phyloP scores from a whole-genome alignment of 192 early-diverging fungal genomes.

The Mortierella alpina region DNA sequence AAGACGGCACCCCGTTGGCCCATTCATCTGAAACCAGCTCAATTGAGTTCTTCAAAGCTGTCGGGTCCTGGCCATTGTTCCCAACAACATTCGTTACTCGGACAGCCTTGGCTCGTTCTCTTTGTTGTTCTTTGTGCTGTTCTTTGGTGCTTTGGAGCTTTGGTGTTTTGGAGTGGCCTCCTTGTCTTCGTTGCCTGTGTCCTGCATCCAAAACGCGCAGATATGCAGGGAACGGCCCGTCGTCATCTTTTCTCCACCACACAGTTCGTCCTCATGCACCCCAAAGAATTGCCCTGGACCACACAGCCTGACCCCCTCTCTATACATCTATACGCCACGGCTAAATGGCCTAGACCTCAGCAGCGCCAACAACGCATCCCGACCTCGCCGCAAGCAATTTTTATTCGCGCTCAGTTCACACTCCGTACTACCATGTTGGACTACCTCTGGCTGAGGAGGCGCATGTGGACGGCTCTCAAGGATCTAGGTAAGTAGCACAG shows the following conservation, averaged over 20 bases:
- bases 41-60: neutral
- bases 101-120: neutral
- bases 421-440: slow-evolving; percentile 37
- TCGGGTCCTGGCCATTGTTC: neutral
- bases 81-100: neutral
- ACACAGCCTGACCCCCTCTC: neutral
- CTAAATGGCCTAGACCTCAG: neutral
- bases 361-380: slow-evolving; percentile 6
- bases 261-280: neutral
- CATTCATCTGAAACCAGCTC: too few relatives aligned
- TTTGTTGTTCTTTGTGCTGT: slow-evolving; percentile 2
- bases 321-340: neutral
- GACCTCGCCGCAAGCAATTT: slow-evolving; percentile 10
- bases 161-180: slow-evolving; percentile 25
- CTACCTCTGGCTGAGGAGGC: slow-evolving; percentile 11
- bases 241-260: neutral
- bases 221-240: neutral
- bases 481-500: slow-evolving; percentile 3
- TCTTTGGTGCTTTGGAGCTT: slow-evolving; percentile 28
- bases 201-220: neutral
- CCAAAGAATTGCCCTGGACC: too few relatives aligned
- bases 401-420: slow-evolving; percentile 35
- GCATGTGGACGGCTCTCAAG: slow-evolving; percentile 11
- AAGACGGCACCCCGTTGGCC: too few relatives aligned
- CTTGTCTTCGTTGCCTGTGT: neutral